phyloP scores from a whole-genome alignment of 2,329 filamentous ascomycete species.

The Aspergillus tanneri region DNA sequence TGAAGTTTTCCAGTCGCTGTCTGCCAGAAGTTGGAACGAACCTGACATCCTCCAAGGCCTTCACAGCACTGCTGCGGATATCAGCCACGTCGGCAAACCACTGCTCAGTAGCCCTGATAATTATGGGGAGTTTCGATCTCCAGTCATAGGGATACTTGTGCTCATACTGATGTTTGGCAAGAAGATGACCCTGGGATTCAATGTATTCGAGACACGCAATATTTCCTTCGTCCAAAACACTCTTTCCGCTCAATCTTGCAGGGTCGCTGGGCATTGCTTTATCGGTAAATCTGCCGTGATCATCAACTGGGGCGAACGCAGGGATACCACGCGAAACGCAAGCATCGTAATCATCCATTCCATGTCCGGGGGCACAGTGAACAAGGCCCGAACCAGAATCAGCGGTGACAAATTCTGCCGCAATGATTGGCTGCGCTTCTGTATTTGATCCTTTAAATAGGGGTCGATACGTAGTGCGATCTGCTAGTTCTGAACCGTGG shows the following conservation, averaged over 20 bases:
- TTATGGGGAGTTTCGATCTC: conserved; percentile 89
- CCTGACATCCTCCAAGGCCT: conserved; percentile 66
- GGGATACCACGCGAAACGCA: conserved; percentile 70
- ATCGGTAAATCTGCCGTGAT: conserved; percentile 74
- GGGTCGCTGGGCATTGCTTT: conserved; percentile 74
- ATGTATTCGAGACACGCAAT: conserved; percentile 69
- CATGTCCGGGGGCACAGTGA: conserved; percentile 89
- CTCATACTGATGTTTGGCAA: conserved; percentile 68
- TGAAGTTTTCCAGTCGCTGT: conserved; percentile 76
- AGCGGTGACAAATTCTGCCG: conserved; percentile 84
- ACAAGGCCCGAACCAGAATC: conserved; percentile 94
- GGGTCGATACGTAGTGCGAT: conserved; percentile 65
- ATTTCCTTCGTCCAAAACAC: conserved; percentile 70
- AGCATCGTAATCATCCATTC: conserved; percentile 91
- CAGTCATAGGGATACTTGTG: conserved; percentile 99
- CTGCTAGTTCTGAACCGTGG: conserved; percentile 63
- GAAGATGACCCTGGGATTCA: conserved; percentile 56
- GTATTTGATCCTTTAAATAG: conserved; percentile 62
- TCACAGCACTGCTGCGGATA: conserved; percentile 73
- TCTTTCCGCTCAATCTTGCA: conserved; percentile 64
- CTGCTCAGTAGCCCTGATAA: conserved; percentile 88
- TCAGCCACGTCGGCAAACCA: conserved; percentile 93
- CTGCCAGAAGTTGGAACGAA: conserved; percentile 78
- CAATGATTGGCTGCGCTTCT: conserved; percentile 66
- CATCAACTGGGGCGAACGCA: conserved; percentile 79